A percentile compares a stretch with the other conserved stretches of the same genome.
These are phyloP conservation scores for Kwoniella shandongensis DNA, from an alignment of 768 basidiomycete genomes.

Conservation along the genomic window DNA sequence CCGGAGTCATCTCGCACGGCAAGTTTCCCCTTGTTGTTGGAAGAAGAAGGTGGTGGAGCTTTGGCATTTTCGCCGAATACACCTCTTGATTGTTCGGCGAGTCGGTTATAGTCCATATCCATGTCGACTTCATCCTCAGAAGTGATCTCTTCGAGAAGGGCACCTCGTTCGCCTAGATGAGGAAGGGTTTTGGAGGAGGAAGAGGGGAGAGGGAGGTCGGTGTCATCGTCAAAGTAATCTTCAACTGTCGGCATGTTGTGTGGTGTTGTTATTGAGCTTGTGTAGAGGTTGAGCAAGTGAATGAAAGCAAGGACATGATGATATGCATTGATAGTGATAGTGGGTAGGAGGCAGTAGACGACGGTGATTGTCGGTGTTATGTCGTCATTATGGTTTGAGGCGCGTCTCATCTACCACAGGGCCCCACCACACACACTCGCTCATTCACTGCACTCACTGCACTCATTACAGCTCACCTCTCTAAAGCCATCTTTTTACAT, in stretches of 20 bases:
- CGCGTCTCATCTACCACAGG: slow-evolving; percentile 13
- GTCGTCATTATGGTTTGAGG: slow-evolving; percentile 15
- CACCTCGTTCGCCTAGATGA: slow-evolving; percentile 67
- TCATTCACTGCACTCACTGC: neutral
- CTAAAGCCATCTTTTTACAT: neutral
- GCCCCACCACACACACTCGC: slow-evolving; percentile 2
- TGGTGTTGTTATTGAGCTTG: slow-evolving; percentile 57
- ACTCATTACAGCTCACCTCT: no score
- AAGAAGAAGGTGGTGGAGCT: slow-evolving; percentile 17
- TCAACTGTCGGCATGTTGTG: slow-evolving; percentile 64
- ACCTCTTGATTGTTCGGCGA: slow-evolving; percentile 43
- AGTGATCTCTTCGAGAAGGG: slow-evolving; percentile 74
- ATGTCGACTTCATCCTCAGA: slow-evolving; percentile 63
- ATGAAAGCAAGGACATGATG: neutral
- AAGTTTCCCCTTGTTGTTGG: slow-evolving; percentile 35
- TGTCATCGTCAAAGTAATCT: slow-evolving; percentile 90
- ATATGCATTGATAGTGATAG: no score
- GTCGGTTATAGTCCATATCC: slow-evolving; percentile 31
- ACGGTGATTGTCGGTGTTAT: slow-evolving; percentile 16
- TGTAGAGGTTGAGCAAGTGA: neutral
- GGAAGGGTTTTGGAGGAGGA: slow-evolving; percentile 56
- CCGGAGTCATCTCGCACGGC: slow-evolving; percentile 26
- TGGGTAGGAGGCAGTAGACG: neutral
- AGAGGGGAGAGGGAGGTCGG: slow-evolving; percentile 78
- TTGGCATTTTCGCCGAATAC: slow-evolving; percentile 39